Base-by-base conservation (phyloP, 129 eudicot genomes). In the Chrysanthemum lavandulifolium region DNA sequence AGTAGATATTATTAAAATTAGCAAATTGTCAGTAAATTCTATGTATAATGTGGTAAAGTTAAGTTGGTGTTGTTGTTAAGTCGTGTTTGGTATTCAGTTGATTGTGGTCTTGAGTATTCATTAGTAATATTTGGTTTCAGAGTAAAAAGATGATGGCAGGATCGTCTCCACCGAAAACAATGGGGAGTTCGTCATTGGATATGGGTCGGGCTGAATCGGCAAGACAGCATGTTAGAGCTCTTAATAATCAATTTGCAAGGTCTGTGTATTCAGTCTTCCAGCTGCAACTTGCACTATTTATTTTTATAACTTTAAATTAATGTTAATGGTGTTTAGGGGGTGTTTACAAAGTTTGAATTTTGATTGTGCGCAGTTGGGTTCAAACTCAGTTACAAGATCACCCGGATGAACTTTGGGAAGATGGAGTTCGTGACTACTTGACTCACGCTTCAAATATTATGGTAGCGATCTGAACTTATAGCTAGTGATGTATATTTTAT, bases 361-460 rank as follows among this genome's bases (percentile, higher is more conserved):
- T 50, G 53, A 62, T 69, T 79, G 71, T 82, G 54, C 29, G 63
- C 94, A 94, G 99, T 82, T 94, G 99, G 99, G 84, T 94, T 43
- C 89, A 94, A 66, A 70, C 86, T 59, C 97, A 94, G 78, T 76
- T 94, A 54, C 84, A 84, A 52, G 85, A 90, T 80, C 96, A 94
- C 64, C 99, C 99, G 14, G 99, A 94, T 76, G 99, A 94, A 79
- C 97, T 94, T 71, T 94, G 99, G 99, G 97, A 90, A 80, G 99
- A 94, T 83, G 99, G 99, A 75, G 73, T 80, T 40, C 83, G 62
- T 54, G 99, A 94, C 79, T 94, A 94, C 69, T 73, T 86, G 51
- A 83, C 83, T 74, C 96, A 94, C 68, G 82, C 97, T 45, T 87
- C 91, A 74, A 82, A 50, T 71, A 90, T 94, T 77, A 69, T 80